Evolutionary conservation across 768 basidiomycete species (phyloP).

Genomic region (Hypsizygus marmoreus): DNA sequence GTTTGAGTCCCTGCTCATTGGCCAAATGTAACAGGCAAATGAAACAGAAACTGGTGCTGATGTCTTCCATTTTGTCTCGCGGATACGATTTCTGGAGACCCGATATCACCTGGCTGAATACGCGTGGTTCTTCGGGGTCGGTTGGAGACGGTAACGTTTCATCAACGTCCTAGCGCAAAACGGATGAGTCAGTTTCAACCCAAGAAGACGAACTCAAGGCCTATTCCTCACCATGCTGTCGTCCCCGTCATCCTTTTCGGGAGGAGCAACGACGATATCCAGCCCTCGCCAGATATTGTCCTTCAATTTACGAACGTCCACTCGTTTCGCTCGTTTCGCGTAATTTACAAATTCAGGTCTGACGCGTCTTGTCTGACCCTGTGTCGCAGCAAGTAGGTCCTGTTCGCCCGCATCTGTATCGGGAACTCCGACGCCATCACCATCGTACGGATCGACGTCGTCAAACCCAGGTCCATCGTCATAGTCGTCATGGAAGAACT

Average conservation of each 20-base stretch:
- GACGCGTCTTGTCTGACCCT: constrained; percentile 73
- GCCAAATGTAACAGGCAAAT: constrained; percentile 96
- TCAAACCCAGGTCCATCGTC: constrained; percentile 80
- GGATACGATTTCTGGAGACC: constrained; percentile 85
- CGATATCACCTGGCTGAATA: constrained; percentile 81
- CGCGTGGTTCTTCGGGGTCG: constrained; percentile 64
- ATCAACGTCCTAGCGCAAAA: constrained; percentile 66
- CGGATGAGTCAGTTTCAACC: constrained; percentile 1
- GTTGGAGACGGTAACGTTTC: constrained; percentile 45
- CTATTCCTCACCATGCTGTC: constrained; percentile 51
- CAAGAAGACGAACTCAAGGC: background rate
- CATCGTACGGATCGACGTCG: constrained; percentile 51
- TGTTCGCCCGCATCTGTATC: constrained; percentile 74
- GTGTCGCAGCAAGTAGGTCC: constrained; percentile 83
- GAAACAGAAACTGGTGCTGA: constrained; percentile 99
- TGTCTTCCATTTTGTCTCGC: constrained; percentile 93
- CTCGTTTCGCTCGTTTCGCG: constrained; percentile 92
- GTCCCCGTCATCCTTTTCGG: constrained; percentile 42
- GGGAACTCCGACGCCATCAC: constrained; percentile 39
- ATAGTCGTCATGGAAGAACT: constrained; percentile 94
- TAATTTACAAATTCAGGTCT: constrained; percentile 91
- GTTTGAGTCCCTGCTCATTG: constrained; percentile 92
- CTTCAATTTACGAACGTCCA: constrained; percentile 95
- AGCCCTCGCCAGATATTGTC: constrained; percentile 97
- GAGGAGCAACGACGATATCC: constrained; percentile 64